Evolutionary conservation across 2,329 filamentous ascomycete species (phyloP).

Genomic region (Aspergillus sp.): DNA sequence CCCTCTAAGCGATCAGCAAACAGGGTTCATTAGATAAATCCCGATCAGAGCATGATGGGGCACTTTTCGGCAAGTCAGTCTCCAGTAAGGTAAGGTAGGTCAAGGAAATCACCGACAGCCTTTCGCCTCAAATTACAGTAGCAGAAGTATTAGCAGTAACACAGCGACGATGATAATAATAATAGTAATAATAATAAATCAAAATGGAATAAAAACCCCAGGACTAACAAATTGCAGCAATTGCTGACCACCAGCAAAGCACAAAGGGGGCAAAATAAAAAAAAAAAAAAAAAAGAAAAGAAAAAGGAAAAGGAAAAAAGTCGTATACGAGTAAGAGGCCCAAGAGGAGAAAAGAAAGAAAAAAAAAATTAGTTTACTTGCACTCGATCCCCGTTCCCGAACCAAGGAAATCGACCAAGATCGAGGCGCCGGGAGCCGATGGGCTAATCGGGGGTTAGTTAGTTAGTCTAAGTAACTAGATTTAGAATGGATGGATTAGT

Average conservation of each 20-base stretch:
- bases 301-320: background rate
- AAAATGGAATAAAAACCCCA: background rate
- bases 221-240: background rate
- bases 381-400: background rate
- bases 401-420: slow-evolving; percentile 3
- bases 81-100: background rate
- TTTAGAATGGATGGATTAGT: too few relatives aligned
- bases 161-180: background rate
- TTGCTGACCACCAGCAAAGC: background rate
- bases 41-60: background rate
- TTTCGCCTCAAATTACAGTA: background rate
- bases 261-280: background rate
- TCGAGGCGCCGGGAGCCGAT: background rate
- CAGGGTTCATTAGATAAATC: background rate
- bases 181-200: background rate
- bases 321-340: background rate
- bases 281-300: background rate
- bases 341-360: background rate
- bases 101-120: background rate
- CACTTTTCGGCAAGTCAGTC: background rate
- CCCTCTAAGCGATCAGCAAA: background rate
- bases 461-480: background rate
- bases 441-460: background rate
- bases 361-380: background rate
- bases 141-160: too few relatives aligned